phyloP scores from a whole-genome alignment of 257 asterid species.

The Oldenlandia corymbosa region DNA sequence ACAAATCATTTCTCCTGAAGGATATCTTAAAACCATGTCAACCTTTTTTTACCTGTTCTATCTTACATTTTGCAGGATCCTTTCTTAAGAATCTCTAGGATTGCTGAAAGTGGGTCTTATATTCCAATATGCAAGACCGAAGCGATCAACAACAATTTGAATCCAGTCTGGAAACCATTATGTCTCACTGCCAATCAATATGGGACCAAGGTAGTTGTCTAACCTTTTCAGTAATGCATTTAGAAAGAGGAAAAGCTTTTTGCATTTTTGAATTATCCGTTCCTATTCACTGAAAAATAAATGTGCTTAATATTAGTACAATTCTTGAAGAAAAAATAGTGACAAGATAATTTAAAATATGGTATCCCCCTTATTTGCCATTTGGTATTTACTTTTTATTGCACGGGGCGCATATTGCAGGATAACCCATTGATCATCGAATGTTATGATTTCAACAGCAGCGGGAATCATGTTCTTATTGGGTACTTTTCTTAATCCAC shows the following conservation, averaged over 20 bases:
- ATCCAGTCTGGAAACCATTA: slow-evolving; percentile 59
- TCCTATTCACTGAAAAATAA: background rate
- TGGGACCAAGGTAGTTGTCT: slow-evolving; percentile 43
- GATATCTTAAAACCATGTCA: background rate
- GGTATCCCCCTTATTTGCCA: background rate
- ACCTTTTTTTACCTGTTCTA: slow-evolving; percentile 9
- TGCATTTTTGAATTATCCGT: background rate
- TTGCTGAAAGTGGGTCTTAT: slow-evolving; percentile 46
- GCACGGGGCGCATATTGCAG: slow-evolving; percentile 28
- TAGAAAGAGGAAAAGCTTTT: background rate
- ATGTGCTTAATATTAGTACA: background rate
- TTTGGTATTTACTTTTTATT: background rate
- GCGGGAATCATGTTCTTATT: slow-evolving; percentile 61
- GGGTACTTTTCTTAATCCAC: slow-evolving; percentile 36
- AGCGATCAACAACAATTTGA: slow-evolving; percentile 74
- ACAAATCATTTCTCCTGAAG: background rate
- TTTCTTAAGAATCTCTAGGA: slow-evolving; percentile 69
- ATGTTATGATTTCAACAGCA: slow-evolving; percentile 72
- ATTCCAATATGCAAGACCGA: slow-evolving; percentile 75
- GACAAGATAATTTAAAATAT: background rate
- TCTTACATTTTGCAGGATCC: slow-evolving; percentile 53
- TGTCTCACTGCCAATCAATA: slow-evolving; percentile 51
- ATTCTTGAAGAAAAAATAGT: background rate
- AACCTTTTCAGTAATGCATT: background rate
- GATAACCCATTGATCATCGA: slow-evolving; percentile 71